These are phyloP conservation scores for Allium fistulosum DNA, from an alignment of 106 monocot species.

Conservation along the genomic window DNA sequence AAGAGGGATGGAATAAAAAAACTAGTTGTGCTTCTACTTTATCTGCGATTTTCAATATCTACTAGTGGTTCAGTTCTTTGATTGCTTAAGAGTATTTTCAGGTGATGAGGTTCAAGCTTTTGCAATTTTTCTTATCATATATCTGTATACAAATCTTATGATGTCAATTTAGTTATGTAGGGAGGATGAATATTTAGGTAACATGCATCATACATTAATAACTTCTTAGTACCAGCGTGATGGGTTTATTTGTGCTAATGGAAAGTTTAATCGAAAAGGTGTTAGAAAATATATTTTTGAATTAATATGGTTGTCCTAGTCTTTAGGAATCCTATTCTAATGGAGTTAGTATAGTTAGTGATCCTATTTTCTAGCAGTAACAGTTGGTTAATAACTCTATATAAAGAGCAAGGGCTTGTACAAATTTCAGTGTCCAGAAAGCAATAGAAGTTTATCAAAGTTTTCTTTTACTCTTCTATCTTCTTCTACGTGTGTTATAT, in stretches of 20 bases:
- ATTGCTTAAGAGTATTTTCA: constrained; percentile 90
- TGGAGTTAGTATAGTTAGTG: no score
- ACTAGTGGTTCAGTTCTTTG: constrained; percentile 96
- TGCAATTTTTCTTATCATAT: neutral
- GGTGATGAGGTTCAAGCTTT: constrained; percentile 30
- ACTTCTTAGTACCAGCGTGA: constrained; percentile 91
- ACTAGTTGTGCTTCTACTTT: constrained; percentile 94
- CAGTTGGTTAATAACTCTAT: no score
- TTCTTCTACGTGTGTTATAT: no score
- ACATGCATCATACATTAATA: constrained; percentile 95
- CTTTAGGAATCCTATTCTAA: no score
- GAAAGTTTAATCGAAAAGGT: constrained; percentile 70
- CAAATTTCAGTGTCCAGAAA: no score
- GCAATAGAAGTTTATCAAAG: no score
- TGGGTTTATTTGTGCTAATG: constrained; percentile 80
- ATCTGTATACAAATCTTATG: constrained; percentile 3
- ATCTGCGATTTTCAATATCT: constrained; percentile 96
- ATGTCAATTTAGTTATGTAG: constrained; percentile 33
- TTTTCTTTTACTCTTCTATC: no score
- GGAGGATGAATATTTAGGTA: constrained; percentile 92
- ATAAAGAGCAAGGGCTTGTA: no score
- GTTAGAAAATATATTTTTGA: no score
- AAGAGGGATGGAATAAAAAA: constrained; percentile 93
- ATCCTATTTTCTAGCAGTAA: no score
- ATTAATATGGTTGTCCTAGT: no score